Percentiles rank a stretch among this genome's conserved stretches.
Conservation (phyloP, 805 yeast species). For the Clavispora carvajalis region DNA sequence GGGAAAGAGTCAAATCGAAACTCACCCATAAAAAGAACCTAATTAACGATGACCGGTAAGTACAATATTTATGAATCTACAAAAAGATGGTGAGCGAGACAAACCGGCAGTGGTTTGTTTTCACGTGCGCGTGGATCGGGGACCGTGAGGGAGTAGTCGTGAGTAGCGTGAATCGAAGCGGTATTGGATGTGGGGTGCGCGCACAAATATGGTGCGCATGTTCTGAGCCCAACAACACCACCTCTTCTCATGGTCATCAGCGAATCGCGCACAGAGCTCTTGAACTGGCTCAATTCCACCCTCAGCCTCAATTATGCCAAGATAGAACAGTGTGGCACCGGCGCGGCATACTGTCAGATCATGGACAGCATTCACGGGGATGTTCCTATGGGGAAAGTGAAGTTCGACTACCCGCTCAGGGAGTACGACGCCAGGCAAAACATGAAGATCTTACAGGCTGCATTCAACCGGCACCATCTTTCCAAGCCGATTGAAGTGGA, state of each 20-base stretch:
- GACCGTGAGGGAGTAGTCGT: too few relatives aligned
- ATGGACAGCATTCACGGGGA: conserved; percentile 82
- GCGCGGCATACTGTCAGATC: conserved; percentile 92
- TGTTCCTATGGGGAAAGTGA: conserved; percentile 74
- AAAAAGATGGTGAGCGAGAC: too few relatives aligned
- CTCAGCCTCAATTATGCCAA: conserved; percentile 61
- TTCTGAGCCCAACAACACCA: neutral
- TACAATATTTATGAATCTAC: too few relatives aligned
- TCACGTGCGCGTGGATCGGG: too few relatives aligned
- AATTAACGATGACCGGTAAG: too few relatives aligned
- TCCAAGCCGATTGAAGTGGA: conserved; percentile 78
- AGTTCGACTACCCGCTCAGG: conserved; percentile 53
- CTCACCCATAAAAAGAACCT: neutral
- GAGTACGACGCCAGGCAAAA: conserved; percentile 78
- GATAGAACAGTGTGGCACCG: conserved; percentile 92
- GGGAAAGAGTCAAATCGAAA: neutral
- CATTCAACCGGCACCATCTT: conserved; percentile 67
- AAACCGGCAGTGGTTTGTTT: too few relatives aligned
- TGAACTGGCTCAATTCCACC: conserved; percentile 78
- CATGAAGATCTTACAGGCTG: conserved; percentile 79
- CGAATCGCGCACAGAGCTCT: conserved; percentile 77
- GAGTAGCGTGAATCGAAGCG: too few relatives aligned
- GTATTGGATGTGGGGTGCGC: neutral
- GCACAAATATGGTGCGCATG: neutral
- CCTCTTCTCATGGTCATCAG: conserved; percentile 31